Evolutionary conservation across 2,329 filamentous ascomycete genomes (phyloP), one percentile per base, ranked within the genome.

Genomic region (Cladosporium sp.): DNA sequence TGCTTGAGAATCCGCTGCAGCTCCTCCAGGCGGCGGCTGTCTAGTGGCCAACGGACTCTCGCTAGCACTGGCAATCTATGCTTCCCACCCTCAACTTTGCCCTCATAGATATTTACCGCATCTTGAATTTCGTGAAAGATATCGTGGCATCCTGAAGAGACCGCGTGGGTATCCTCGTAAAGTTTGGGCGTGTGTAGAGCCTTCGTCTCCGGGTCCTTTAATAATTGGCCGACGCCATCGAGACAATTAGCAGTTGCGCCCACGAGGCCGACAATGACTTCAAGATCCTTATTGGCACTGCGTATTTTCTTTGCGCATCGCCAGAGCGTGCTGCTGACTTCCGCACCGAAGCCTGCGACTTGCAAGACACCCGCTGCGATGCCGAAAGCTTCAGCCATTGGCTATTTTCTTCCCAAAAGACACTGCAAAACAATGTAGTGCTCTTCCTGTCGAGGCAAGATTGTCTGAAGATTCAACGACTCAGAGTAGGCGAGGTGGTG

Each of bases 161-260:
- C 49, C 4, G 43, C 34, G 2, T 8, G 13, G 10, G 43, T 52
- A 14, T 52, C 49, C 2, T 46, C 43, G 43, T 46, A 42, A 9
- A 52, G 43, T n/a, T 52, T 45, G 5, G 35, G 34, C 3, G 49
- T 52, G 16, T 52, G 49, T 8, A 46, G 43, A n/a, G 42, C 11
- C 9, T 34, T 35, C 9, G 49, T 46, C 19, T 22, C 18, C 9
- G 42, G 49, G 13, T 52, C 43, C 6, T 28, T 22, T 3, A 52
- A 22, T 13, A 52, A 10, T 2, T 9, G 16, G 11, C 37, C 49
- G 10, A 52, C 49, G 31, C 6, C 19, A 4, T 32, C 5, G 5
- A 52, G 49, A 9, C 37, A 41, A 8, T 40, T 13, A 4, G 28
- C 9, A 6, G 22, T 46, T 4, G 28, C 35, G 2, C 46, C 10